phyloP scores from a whole-genome alignment of 495 filamentous ascomycete genomes.

The Xylaria grammica region DNA sequence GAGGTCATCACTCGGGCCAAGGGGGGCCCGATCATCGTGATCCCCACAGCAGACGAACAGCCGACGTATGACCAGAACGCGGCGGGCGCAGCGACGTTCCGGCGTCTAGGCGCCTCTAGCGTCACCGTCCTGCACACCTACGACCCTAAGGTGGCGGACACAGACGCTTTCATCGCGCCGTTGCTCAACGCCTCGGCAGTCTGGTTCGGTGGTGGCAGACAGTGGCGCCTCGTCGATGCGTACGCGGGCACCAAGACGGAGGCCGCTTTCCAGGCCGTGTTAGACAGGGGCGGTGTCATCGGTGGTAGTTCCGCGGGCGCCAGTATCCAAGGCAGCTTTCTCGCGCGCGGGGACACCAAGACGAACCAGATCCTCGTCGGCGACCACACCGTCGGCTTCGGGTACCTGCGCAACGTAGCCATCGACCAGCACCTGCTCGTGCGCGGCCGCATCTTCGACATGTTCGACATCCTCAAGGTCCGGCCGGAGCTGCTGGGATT shows the following conservation, averaged over 20 bases:
- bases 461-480: constrained; percentile 43
- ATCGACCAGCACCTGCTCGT: constrained; percentile 44
- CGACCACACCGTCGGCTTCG: constrained; percentile 41
- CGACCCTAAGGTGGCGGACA: constrained; percentile 38
- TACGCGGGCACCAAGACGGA: constrained; percentile 43
- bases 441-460: constrained; percentile 40
- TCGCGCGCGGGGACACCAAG: constrained; percentile 39
- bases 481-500: constrained; percentile 40
- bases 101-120: constrained; percentile 37
- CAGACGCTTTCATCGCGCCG: constrained; percentile 38
- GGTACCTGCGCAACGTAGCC: constrained; percentile 37
- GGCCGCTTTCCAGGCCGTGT: constrained; percentile 35
- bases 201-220: constrained; percentile 40
- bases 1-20: constrained; percentile 49
- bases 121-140: constrained; percentile 43
- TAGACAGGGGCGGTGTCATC: constrained; percentile 38
- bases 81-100: constrained; percentile 34
- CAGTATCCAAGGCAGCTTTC: constrained; percentile 42
- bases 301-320: constrained; percentile 41
- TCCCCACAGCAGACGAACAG: constrained; percentile 45
- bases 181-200: constrained; percentile 34
- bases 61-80: constrained; percentile 38
- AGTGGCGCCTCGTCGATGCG: constrained; percentile 43
- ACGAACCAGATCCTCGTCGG: constrained; percentile 39
- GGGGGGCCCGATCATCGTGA: constrained; percentile 53